Conservation (phyloP, 163 green algal species). For the Chloromonas sp. region DNA sequence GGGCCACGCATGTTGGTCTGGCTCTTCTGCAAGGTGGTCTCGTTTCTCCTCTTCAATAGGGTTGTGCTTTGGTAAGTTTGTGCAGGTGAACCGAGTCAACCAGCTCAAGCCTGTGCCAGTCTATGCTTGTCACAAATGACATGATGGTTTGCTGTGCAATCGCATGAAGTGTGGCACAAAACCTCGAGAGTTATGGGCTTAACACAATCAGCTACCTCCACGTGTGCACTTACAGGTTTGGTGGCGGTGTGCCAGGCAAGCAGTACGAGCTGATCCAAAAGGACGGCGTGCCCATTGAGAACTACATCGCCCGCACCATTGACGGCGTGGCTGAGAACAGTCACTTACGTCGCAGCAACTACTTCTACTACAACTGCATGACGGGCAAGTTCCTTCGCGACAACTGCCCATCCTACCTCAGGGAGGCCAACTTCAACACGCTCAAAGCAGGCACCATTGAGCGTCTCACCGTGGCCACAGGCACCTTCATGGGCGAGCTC, state of each 20-base stretch:
- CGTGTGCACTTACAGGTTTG: conserved; percentile 60
- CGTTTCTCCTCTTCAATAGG: conserved; percentile 78
- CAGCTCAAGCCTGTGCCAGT: background rate
- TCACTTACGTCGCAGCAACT: conserved; percentile 87
- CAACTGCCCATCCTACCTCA: conserved; percentile 92
- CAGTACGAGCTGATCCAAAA: conserved; percentile 85
- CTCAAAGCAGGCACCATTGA: conserved; percentile 69
- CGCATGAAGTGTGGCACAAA: background rate
- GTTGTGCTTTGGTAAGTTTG: conserved; percentile 60
- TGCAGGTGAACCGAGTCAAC: background rate
- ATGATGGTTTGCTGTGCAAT: background rate
- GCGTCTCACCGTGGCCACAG: conserved; percentile 68
- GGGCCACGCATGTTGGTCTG: conserved; percentile 65
- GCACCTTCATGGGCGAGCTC: conserved; percentile 87
- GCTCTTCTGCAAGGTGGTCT: conserved; percentile 59
- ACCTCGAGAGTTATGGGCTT: no score
- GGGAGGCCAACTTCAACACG: conserved; percentile 54
- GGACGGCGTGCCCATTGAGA: conserved; percentile 67
- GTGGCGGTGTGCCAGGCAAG: conserved; percentile 77
- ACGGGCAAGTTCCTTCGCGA: conserved; percentile 81
- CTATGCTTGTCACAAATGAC: background rate
- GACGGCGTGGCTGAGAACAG: conserved; percentile 72
- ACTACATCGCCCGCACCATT: conserved; percentile 75
- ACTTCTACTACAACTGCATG: conserved; percentile 98
- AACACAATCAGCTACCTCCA: no score